These are phyloP conservation scores for Pascua guehoae DNA, from an alignment of 1,284 basidiomycete genomes.

Conservation along the genomic window DNA sequence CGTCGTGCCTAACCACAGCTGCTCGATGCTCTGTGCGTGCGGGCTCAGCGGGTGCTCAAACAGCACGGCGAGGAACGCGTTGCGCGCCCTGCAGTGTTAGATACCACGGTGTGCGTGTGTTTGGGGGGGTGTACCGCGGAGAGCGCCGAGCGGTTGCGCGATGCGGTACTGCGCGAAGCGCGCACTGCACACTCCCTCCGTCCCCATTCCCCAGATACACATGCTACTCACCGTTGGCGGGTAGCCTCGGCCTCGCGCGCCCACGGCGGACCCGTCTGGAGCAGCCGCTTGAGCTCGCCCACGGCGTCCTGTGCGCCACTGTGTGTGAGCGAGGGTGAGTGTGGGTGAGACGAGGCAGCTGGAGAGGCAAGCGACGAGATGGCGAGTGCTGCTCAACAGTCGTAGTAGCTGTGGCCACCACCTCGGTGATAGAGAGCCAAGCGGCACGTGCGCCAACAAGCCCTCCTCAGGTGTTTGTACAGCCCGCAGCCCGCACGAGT, in stretches of 20 bases:
- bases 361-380: too few species aligned
- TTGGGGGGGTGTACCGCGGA: neutral
- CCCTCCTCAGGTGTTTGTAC: too few species aligned
- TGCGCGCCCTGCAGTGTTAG: constrained; percentile 60
- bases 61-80: constrained; percentile 68
- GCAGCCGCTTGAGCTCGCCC: constrained; percentile 39
- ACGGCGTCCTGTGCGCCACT: constrained; percentile 21
- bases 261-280: constrained; percentile 70
- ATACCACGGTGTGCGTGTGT: neutral
- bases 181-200: too few species aligned
- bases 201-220: too few species aligned
- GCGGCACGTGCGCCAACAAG: too few species aligned
- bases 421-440: too few species aligned
- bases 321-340: too few species aligned
- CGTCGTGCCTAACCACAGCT: constrained; percentile 88
- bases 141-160: neutral
- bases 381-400: too few species aligned
- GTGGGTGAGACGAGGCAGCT: too few species aligned
- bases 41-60: constrained; percentile 68
- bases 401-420: too few species aligned
- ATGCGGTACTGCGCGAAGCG: too few species aligned
- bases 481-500: too few species aligned
- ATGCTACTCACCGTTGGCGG: constrained; percentile 66
- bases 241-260: constrained; percentile 77
- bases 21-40: constrained; percentile 75